Evolutionary conservation across 106 monocot genomes (phyloP).

Genomic region (Hemerocallis citrina): DNA sequence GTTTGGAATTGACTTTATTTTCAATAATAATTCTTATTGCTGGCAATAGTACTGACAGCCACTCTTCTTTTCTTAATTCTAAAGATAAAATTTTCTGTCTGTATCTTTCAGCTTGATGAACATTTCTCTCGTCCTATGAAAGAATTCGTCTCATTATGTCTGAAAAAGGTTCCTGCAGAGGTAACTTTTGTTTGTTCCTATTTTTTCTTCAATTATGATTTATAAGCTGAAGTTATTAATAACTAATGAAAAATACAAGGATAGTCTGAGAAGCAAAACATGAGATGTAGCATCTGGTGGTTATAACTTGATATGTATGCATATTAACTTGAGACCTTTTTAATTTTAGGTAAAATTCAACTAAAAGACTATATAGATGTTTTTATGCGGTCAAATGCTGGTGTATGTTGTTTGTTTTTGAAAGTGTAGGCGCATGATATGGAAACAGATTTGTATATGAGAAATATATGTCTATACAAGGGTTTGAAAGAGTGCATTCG

Average conservation of each 20-base stretch:
- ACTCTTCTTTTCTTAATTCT: not conserved
- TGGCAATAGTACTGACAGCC: not conserved
- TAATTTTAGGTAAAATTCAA: no score
- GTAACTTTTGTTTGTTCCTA: slow-evolving; percentile 22
- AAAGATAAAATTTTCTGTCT: not conserved
- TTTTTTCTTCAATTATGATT: not conserved
- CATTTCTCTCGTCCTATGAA: slow-evolving; percentile 93
- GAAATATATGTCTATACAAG: no score
- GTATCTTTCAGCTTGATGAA: slow-evolving; percentile 74
- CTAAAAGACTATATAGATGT: no score
- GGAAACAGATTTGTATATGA: no score
- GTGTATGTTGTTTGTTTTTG: no score
- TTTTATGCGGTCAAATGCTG: no score
- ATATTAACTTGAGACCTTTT: no score
- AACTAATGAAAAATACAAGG: not conserved
- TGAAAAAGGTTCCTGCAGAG: slow-evolving; percentile 83
- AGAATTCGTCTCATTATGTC: slow-evolving; percentile 88
- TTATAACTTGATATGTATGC: no score
- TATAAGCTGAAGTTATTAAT: not conserved
- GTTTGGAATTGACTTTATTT: not conserved
- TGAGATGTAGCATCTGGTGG: no score
- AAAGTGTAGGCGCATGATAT: no score
- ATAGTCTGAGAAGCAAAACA: no score
- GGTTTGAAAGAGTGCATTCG: no score
- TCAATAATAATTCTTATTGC: not conserved